Evolutionary conservation across 768 basidiomycete genomes (phyloP).

Genomic region (Chlorophyllum brunneum): DNA sequence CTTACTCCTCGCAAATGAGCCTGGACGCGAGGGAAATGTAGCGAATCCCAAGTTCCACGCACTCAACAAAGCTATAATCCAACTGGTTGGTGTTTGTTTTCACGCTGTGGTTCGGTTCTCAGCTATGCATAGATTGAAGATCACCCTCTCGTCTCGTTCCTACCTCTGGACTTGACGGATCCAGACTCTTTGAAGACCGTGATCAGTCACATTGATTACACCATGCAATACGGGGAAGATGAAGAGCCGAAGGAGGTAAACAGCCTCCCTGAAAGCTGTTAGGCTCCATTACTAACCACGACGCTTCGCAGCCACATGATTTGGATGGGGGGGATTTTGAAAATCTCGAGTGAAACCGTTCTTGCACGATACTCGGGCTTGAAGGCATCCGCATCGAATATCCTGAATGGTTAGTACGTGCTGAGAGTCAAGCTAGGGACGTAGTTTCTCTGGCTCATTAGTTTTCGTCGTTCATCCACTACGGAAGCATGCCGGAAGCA

Average conservation of each 20-base stretch:
- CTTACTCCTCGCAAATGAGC: constrained; percentile 66
- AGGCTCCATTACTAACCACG: constrained; percentile 6
- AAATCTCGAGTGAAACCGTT: constrained; percentile 50
- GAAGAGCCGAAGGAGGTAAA: constrained; percentile 94
- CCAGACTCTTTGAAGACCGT: constrained; percentile 88
- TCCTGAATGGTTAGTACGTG: too few species aligned
- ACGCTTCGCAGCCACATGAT: constrained; percentile 68
- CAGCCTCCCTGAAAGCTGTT: neutral
- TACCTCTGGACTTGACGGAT: constrained; percentile 88
- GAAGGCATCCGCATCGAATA: too few species aligned
- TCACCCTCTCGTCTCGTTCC: constrained; percentile 94
- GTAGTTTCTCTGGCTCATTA: too few species aligned
- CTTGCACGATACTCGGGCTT: neutral
- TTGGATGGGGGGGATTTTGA: constrained; percentile 91
- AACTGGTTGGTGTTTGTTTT: constrained; percentile 60
- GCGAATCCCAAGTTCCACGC: constrained; percentile 85
- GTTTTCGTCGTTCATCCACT: too few species aligned
- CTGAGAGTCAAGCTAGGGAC: too few species aligned
- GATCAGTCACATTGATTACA: constrained; percentile 94
- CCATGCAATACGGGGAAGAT: constrained; percentile 98
- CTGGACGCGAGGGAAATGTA: constrained; percentile 50
- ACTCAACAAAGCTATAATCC: constrained; percentile 92
- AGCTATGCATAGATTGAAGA: constrained; percentile 80
- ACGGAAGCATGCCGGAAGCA: too few species aligned
- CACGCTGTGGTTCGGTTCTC: too few species aligned